Base-by-base conservation (phyloP, 805 yeast species). In the Limtongia smithiae region DNA sequence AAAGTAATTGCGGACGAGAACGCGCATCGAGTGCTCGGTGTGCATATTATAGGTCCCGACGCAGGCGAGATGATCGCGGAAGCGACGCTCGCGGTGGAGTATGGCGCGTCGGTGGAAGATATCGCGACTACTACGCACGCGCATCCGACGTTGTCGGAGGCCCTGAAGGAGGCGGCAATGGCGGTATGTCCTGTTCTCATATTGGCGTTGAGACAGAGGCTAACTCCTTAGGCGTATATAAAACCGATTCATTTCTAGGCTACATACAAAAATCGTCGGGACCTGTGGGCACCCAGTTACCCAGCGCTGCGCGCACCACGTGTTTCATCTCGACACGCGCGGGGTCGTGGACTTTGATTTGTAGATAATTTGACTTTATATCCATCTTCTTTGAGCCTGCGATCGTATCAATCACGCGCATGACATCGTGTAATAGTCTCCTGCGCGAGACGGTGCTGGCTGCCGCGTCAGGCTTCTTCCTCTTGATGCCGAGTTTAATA, bases 41-140 rank as follows among this genome's bases (percentile, higher is more conserved):
- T 85, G 54, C 98, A 91, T 75, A 91, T 91, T 68, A 84, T 90
- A 60, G 97, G 97, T 62, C 85, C 97, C 61, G 88, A 87, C 67
- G 98, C 98, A 52, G 98, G 98, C 73, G 98, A 91, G 77, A 86
- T 93, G 96, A 91, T 91, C 68, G 97, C 95, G 59, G 97, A 93
- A 77, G 97, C 88, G 57, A 95, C 95, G 60, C 78, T 91, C 68
- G 98, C 98, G 39, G 70, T 91, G 56, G 98, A 91, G 75, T 91
- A 93, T 73, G 98, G 98, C 70, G 98, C 98, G 46, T 83, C 95
- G 42, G 85, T 96, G 46, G 98, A 91, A 75, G 98, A 91, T 68
- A 77, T 91, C 63, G 94, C 97, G 57, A 85, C 97, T 76, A 86
- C 88, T 35, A 90, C 96, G 70, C 97, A 93, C 66, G 97, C 97